Conservation (phyloP, 306 rosid genomes). For the Acacia acuminata region DNA sequence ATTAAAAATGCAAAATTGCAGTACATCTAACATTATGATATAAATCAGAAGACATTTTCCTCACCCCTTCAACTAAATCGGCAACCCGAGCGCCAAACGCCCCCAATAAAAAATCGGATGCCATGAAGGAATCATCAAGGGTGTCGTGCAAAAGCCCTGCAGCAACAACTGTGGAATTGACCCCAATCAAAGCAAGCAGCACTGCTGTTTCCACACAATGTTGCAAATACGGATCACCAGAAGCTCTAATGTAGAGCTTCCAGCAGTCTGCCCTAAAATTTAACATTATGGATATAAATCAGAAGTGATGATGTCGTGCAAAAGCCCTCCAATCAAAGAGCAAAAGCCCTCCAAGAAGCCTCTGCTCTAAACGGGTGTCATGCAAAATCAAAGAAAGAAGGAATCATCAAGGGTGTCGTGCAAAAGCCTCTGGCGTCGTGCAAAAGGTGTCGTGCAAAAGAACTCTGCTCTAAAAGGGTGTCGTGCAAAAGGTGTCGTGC, state of each 20-base stretch:
- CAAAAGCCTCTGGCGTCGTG: too few species aligned
- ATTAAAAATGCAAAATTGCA: constrained; percentile 20
- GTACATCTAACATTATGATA: constrained; percentile 8
- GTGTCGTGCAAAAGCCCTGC: constrained; percentile 98
- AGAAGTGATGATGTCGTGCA: too few species aligned
- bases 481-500: too few species aligned
- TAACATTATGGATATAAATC: constrained; percentile 9
- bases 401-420: constrained; percentile 96
- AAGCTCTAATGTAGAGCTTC: constrained; percentile 41
- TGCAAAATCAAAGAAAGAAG: too few species aligned
- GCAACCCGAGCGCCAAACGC: constrained; percentile 83
- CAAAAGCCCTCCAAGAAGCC: too few species aligned
- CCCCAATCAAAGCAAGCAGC: constrained; percentile 88
- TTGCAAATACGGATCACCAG: constrained; percentile 92
- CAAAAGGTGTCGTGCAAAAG: too few species aligned
- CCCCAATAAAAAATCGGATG: constrained; percentile 63
- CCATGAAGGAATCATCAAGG: constrained; percentile 82
- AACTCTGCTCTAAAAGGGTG: too few species aligned
- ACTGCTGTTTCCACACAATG: constrained; percentile 97
- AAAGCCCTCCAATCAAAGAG: too few species aligned
- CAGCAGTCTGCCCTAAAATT: too few species aligned
- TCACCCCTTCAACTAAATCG: constrained; percentile 93
- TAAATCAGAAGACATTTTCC: constrained; percentile 32
- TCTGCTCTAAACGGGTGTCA: constrained; percentile 67
- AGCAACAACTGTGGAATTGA: constrained; percentile 87